Evolutionary conservation across 306 rosid genomes (phyloP), one percentile per base, ranked within the genome.

Genomic region (Quillaja saponaria): DNA sequence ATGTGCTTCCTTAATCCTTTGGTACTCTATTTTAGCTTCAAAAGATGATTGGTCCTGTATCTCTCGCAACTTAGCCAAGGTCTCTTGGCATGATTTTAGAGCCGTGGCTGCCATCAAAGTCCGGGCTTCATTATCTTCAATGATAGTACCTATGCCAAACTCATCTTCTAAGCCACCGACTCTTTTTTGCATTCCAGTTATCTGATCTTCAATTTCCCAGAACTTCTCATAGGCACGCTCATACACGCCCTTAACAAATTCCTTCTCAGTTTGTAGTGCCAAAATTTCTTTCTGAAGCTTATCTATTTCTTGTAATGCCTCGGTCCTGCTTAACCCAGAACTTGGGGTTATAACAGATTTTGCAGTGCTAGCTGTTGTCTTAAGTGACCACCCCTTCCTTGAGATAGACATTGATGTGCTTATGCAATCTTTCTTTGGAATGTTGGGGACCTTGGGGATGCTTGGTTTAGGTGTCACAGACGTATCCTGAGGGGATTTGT

Each of bases 191-290:
- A 78, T 89, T 46, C 52, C 76, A 1, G 73, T 67, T 54, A 94
- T 81, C 66, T 69, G 69, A 31, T 68, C 65, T 68, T 94, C 97
- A 38, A 94, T 83, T 19, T 83, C 90, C 90, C 91, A 94, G 55
- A 82, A 80, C 66, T 80, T 87, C 11, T 78, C 81, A 44, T 83
- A 83, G 14, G 87, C 86, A 20, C 78, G 79, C 15, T 89, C 95
- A 16, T 81, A 87, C 74, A 80, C 61, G 73, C 90, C 78, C 79
- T 86, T 83, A 5, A 85, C 96, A 64, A 94, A 94, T 75, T 94
- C 99, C 80, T 86, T 85, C 72, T 89, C 97, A 0, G 99, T 94
- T 49, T 94, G 96, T 3, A 84, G 38, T 0, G 78, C 81, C 77
- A 89, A 68, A 34, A 83, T 89, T 20, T 84, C 97, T 72, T 94